A percentile compares a stretch with the other conserved stretches of the same genome.
Conservation (phyloP, 2,329 filamentous ascomycete genomes). For the Penicillium brasilianum region DNA sequence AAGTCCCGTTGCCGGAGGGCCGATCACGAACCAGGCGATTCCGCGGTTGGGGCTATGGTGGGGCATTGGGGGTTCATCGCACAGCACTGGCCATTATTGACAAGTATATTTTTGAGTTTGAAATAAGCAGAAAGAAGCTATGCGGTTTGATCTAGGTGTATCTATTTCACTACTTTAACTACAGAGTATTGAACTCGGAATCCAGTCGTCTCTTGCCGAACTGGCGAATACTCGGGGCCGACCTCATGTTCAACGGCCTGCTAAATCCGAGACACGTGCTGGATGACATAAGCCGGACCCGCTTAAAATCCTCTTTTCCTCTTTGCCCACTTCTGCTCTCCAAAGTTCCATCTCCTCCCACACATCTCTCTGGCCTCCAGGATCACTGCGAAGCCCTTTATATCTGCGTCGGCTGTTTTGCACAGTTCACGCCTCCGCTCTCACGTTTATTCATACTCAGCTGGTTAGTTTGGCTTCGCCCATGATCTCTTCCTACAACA, state of each 20-base stretch:
- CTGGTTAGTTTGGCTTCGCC: constrained; percentile 25
- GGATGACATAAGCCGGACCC: constrained; percentile 33
- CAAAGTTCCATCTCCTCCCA: constrained; percentile 24
- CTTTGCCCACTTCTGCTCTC: constrained; percentile 22
- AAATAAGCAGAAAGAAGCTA: neutral
- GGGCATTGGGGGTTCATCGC: constrained; percentile 27
- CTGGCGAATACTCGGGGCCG: neutral
- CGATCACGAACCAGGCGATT: constrained; percentile 21
- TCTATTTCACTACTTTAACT: neutral
- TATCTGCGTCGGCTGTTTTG: constrained; percentile 27
- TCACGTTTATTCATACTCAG: neutral
- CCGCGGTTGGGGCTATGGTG: constrained; percentile 23
- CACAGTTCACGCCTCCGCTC: constrained; percentile 25
- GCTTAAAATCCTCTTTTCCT: constrained; percentile 31
- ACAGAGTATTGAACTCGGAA: neutral
- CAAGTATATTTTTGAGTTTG: neutral
- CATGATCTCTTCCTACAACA: constrained; percentile 28
- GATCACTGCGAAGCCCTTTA: constrained; percentile 23
- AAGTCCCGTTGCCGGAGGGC: neutral
- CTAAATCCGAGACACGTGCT: constrained; percentile 30
- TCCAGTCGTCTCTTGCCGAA: neutral
- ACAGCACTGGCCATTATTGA: constrained; percentile 6
- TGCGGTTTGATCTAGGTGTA: neutral
- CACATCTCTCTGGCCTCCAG: constrained; percentile 25
- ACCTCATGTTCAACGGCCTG: neutral